Base-by-base conservation (phyloP, 2,329 filamentous ascomycete genomes). In the Pestalotiopsis sp. region DNA sequence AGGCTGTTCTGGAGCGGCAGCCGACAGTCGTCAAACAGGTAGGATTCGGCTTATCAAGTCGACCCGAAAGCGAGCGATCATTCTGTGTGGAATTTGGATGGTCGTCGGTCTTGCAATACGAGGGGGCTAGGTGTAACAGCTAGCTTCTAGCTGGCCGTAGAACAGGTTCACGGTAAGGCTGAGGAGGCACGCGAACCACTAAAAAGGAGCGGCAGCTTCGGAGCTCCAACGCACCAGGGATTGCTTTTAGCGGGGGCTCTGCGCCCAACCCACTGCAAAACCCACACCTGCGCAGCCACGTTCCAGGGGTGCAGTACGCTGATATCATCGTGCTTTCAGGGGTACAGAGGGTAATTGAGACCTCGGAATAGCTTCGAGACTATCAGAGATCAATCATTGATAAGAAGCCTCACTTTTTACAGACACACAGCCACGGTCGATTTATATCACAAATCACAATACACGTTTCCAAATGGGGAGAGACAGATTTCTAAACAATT, bases 321-420 rank as follows among this genome's bases (percentile, higher is more conserved):
- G 57, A 59, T 59, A 59, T 59, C 57, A 59, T 59, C 23, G 57
- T 36, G 57, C 57, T 36, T 59, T 52, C 45, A 52, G 45, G 45
- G 45, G n/a, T 52, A n/a, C 7, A 52, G 45, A n/a, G 45, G 45
- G 31, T 36, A 36, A 9, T 36, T 36, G 31, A 36, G 31, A 36
- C 31, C 45, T 52, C 45, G 20, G 20, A 52, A 52, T 52, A 20
- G 45, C 11, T 9, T 20, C 45, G 2, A 52, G 45, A 20, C 20
- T 20, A 52, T n/a, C 31, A 52, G 45, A 52, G 45, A 20, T 17
- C 45, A 17, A 17, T 20, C 56, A 59, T 20, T 6, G 12, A 59
- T 25, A 12, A 9, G 23, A 12, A 9, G 23, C 23, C 17, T 25
- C 56, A 25, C 56, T 3, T 25, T n/a, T 25, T 2, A 20, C n/a